Evolutionary conservation across 225 moss, liverwort and hornwort genomes (phyloP).

Genomic region (Polytrichum formosum): DNA sequence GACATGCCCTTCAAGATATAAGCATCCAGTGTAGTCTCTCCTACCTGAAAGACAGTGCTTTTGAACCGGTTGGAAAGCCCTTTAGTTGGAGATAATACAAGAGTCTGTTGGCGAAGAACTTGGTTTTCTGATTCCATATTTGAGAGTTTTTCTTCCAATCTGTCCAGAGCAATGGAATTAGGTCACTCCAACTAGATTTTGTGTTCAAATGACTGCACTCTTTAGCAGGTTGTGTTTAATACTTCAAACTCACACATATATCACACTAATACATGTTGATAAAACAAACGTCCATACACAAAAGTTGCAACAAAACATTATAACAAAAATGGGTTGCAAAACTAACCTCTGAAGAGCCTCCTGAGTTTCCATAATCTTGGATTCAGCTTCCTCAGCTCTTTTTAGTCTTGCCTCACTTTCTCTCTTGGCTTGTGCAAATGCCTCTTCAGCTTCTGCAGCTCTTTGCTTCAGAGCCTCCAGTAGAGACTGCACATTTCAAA

Average conservation of each 20-base stretch:
- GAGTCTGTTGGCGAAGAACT: conserved; percentile 95
- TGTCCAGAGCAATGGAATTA: conserved; percentile 8
- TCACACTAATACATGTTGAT: too few species aligned
- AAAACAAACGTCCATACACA: too few species aligned
- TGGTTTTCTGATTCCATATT: conserved; percentile 99
- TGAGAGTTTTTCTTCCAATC: conserved; percentile 95
- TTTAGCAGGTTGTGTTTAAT: too few species aligned
- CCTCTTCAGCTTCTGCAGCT: conserved; percentile 65
- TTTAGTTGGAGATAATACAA: conserved; percentile 94
- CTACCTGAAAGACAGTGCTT: conserved; percentile 94
- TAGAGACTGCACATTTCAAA: conserved; percentile 39
- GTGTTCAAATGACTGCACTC: too few species aligned
- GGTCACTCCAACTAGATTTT: too few species aligned
- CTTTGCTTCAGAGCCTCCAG: conserved; percentile 56
- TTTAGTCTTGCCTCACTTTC: conserved; percentile 78
- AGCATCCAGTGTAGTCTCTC: neutral
- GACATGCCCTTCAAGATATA: too few species aligned
- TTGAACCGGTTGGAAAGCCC: conserved; percentile 90
- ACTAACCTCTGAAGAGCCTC: conserved; percentile 86
- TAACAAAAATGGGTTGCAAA: neutral
- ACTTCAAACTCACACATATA: too few species aligned
- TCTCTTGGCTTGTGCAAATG: conserved; percentile 52
- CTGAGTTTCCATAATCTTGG: conserved; percentile 75
- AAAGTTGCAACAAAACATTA: too few species aligned
- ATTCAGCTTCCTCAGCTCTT: conserved; percentile 85